Evolutionary conservation across 192 early-diverging fungal species (phyloP), one percentile per base, ranked within the genome.

Genomic region (Coemansia sp.): DNA sequence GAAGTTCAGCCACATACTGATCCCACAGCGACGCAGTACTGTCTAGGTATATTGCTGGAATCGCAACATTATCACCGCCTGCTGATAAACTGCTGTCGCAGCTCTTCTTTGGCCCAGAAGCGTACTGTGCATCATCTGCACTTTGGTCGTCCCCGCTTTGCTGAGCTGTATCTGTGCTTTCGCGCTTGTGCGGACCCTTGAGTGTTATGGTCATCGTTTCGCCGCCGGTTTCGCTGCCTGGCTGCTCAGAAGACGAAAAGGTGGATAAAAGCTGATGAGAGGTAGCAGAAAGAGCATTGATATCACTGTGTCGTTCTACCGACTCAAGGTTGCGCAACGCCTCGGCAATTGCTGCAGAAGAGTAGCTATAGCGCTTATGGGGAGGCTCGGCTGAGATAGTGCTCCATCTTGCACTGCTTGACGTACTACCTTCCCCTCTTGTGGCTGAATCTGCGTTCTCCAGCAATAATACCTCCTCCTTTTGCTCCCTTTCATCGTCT

Each of bases 171-270:
- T 57, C 55, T 18, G 30, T 26, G 18, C 55, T 57, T 20, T 46
- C 67, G 63, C 53, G 63, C 34, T 71, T 77, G 16, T 48, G 56
- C 28, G 79, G 72, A 13, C 59, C 66, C 52, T 81, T 81, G 13
- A 81, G 67, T 29, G 72, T 81, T 23, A 81, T 81, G 9, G 79
- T 81, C 79, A 81, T 81, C 51, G 53, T 67, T 58, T 72, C 73
- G 53, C 63, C 72, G 55, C 49, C 55, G 59, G 62, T 23, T 34
- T 57, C 58, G 48, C n/a, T 61, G 39, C 51, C 46, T 39, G 58
- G 33, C 2, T 31, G 28, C 13, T 57, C 55, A 26, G 30, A 57
- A 4, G 55, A 0, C 28, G 34, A 5, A 49, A 33, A 28, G 12
- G 30, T 52, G 2, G 55, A 57, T 31, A 21, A 20, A 57, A 18